Base-by-base conservation (phyloP, 2,329 filamentous ascomycete species). In the Leptographium wingfieldii region DNA sequence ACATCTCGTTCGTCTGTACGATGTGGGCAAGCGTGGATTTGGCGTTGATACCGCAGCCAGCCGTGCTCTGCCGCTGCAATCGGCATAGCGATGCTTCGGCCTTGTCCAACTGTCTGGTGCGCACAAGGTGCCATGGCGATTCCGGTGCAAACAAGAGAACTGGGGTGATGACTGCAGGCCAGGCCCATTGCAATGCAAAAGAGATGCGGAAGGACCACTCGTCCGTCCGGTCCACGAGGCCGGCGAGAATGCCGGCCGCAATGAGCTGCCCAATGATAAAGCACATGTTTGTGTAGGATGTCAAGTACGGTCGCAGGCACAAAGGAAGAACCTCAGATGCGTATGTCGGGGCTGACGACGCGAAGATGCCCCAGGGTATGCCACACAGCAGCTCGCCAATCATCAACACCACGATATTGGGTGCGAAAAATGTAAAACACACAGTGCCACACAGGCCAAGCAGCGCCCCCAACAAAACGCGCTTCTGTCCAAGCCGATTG, bases 91-190 rank as follows among this genome's bases (percentile, higher is more conserved):
- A 52, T 2, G 29, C 31, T 40, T 55, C 52, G 5, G 76, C 75
- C 19, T 71, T 67, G 2, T 71, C 68, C 7, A 70, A 63, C 6
- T 70, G 70, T 6, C 72, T 72, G 2, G 69, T 65, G 5, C 75
- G 72, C 33, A 77, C 72, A 3, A 74, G 70, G 69, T 72, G 76
- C 74, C 76, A 78, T 0, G 76, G 76, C 38, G 73, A 75, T 63
- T 78, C 76, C 1, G 76, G 76, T 5, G 74, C 73, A n/a, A 77
- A 70, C 31, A 68, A 65, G 12, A 72, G 70, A 2, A 70, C 66
- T 0, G 74, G 63, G 57, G 77, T 66, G 1, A 78, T 66, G 1
- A 74, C 71, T 0, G 73, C 66, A 2, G 74, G 73, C 71, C 74
- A 78, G 2, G 71, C 31, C 55, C 56, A 63, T 58, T 40, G 57